Base-by-base conservation (phyloP, 768 basidiomycete species). In the Termitomyces sp. region DNA sequence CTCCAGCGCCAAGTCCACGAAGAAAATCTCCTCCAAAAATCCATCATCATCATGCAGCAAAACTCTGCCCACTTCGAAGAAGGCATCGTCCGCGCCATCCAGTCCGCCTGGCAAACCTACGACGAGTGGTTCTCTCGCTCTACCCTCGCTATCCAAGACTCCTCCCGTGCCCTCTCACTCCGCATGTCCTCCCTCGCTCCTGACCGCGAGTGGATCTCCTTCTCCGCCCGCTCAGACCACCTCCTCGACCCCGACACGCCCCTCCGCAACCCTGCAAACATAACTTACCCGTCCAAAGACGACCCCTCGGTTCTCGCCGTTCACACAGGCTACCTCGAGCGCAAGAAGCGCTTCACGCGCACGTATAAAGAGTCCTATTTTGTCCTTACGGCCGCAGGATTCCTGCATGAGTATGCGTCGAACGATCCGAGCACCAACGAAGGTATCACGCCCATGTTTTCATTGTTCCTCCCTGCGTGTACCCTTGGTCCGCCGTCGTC, bases 21-120 rank as follows among this genome's bases (percentile, higher is more conserved):
- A 73, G 97, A 99, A 73, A 99, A 99, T 68, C 85, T 94, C 0
- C 84, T 99, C 14, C 96, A 99, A 73, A 99, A 98, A 70, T 91
- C 89, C 2, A 91, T 98, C 66, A 86, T 99, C 66, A 95, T 99
- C 70, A 98, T 96, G 84, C 96, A 99, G 65, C 94, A 95, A 62
- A 96, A 96, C 69, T 91, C 88, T 16, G 96, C 95, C 21, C 88
- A 95, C 68, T 99, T 99, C 64, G 97, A 98, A 71, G 91, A 93
- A 62, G 95, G 94, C 52, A 91, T 99, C 64, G 93, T 99, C 27
- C 89, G 91, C 57, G 86, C 93, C 3, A 83, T 99, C 59, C 94
- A 98, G 71, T 94, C 93, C 19, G 94, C 97, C 0, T 99, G 97
- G 97, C 83, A 88, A 55, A 98, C 96, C 0, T 99, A 89, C 67